Conservation (phyloP, 2,329 filamentous ascomycete genomes). For the Exophiala bonariae region DNA sequence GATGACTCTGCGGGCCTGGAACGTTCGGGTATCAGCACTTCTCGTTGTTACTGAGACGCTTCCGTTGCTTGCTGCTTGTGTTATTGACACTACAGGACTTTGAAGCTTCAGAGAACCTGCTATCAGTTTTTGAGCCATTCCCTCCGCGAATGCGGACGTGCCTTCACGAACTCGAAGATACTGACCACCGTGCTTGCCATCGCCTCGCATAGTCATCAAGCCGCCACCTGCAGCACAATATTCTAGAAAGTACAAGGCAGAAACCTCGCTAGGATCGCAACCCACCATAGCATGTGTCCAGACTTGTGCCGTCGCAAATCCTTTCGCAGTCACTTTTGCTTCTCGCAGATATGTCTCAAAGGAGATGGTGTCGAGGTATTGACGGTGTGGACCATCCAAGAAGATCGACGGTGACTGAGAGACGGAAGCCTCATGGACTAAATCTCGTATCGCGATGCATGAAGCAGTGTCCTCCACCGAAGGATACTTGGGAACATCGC, state of each 20-base stretch:
- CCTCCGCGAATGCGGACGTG: constrained; percentile 43
- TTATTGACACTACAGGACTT: constrained; percentile 33
- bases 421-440: constrained; percentile 15
- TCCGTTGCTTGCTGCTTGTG: constrained; percentile 26
- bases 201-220: constrained; percentile 53
- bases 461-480: constrained; percentile 18
- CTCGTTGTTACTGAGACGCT: constrained; percentile 23
- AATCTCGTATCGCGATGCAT: constrained; percentile 19
- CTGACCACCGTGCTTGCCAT: constrained; percentile 54
- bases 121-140: constrained; percentile 38
- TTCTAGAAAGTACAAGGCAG: constrained; percentile 55
- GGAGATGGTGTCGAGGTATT: constrained; percentile 37
- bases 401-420: constrained; percentile 19
- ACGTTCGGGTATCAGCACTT: constrained; percentile 21
- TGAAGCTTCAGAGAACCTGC: constrained; percentile 29
- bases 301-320: constrained; percentile 38
- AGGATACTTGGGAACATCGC: constrained; percentile 30
- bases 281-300: constrained; percentile 49
- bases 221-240: constrained; percentile 57
- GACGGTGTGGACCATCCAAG: constrained; percentile 15
- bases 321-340: constrained; percentile 22
- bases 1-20: constrained; percentile 48
- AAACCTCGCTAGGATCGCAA: constrained; percentile 50
- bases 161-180: constrained; percentile 52
- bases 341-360: constrained; percentile 41